Percentiles rank a stretch among this genome's conserved stretches.
phyloP scores from a whole-genome alignment of 306 rosid species.

The Cucurbita moschata region DNA sequence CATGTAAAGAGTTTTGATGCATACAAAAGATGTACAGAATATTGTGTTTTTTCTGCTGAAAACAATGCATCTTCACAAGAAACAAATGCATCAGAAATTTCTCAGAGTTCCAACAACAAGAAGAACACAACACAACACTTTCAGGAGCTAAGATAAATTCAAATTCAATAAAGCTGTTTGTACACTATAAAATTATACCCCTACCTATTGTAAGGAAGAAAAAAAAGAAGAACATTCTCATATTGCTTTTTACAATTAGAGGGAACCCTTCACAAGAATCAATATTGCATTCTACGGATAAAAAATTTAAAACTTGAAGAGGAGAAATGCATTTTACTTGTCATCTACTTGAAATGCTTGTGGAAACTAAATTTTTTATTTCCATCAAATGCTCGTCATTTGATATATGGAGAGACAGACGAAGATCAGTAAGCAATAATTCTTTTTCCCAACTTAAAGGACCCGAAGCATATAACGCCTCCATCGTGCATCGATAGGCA shows the following conservation, averaged over 20 bases:
- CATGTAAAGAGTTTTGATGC: neutral
- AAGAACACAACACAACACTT: slow-evolving; percentile 9
- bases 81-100: slow-evolving; percentile 49
- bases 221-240: slow-evolving; percentile 25
- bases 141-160: slow-evolving; percentile 14
- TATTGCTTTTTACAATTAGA: slow-evolving; percentile 56
- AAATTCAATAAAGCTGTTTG: slow-evolving; percentile 26
- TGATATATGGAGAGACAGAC: slow-evolving; percentile 85
- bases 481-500: slow-evolving; percentile 93
- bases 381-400: slow-evolving; percentile 85
- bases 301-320: slow-evolving; percentile 11
- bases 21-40: slow-evolving; percentile 4
- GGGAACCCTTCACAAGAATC: slow-evolving; percentile 23
- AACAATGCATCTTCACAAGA: slow-evolving; percentile 29
- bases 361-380: slow-evolving; percentile 74
- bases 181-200: slow-evolving; percentile 33
- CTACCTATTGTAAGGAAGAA: slow-evolving; percentile 22
- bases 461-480: slow-evolving; percentile 87
- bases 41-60: neutral
- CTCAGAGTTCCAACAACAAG: slow-evolving; percentile 21
- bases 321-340: slow-evolving; percentile 16
- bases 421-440: slow-evolving; percentile 86
- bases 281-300: slow-evolving; percentile 27
- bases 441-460: slow-evolving; percentile 98
- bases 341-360: slow-evolving; percentile 61